These are phyloP conservation scores for Candida argentea DNA, from an alignment of 805 yeast genomes.

Conservation along the genomic window DNA sequence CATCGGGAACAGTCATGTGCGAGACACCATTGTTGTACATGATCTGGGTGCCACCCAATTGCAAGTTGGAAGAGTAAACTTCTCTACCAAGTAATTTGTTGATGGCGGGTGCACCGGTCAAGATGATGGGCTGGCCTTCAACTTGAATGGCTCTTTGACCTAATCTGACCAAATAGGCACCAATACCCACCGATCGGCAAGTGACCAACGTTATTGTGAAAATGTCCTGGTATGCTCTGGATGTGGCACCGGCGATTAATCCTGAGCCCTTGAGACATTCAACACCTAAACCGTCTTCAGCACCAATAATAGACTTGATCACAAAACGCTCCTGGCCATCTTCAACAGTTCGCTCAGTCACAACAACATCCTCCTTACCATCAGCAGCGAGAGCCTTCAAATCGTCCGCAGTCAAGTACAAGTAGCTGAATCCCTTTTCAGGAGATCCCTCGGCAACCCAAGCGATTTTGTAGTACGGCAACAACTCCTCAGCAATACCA, in stretches of 20 bases:
- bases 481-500: constrained; percentile 93
- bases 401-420: constrained; percentile 70
- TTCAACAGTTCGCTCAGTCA: constrained; percentile 74
- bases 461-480: constrained; percentile 81
- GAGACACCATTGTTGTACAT: constrained; percentile 99
- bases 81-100: constrained; percentile 95
- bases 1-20: constrained; percentile 94
- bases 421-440: constrained; percentile 80
- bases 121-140: constrained; percentile 96
- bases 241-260: constrained; percentile 97
- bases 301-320: constrained; percentile 81
- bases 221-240: constrained; percentile 94
- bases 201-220: constrained; percentile 97
- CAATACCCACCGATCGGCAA: constrained; percentile 99
- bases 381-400: constrained; percentile 43
- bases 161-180: constrained; percentile 94
- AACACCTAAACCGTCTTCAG: constrained; percentile 95
- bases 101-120: constrained; percentile 99
- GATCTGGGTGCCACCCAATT: constrained; percentile 98
- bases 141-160: constrained; percentile 99
- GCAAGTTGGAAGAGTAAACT: constrained; percentile 93
- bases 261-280: constrained; percentile 98
- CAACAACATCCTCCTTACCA: constrained; percentile 52
- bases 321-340: constrained; percentile 74
- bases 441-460: constrained; percentile 79